Evolutionary conservation across 1,139 yeast genomes (phyloP), one percentile per base, ranked within the genome.

Genomic region (Pichia sp.): DNA sequence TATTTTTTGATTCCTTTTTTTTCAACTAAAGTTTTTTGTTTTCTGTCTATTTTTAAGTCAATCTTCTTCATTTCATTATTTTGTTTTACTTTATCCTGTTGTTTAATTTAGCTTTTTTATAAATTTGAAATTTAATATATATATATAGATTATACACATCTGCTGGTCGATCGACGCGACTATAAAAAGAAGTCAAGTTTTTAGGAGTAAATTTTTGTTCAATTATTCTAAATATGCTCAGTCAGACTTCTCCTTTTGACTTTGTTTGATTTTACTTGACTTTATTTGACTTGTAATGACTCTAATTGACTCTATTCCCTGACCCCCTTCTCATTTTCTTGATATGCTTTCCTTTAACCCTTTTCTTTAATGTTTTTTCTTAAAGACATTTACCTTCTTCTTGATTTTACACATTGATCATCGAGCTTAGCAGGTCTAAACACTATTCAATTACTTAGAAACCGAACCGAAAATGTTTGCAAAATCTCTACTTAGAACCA

Each of bases 401-500:
- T n/a, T n/a, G n/a, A n/a, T n/a, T n/a, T n/a, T n/a, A n/a, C n/a
- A n/a, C n/a, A n/a, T n/a, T n/a, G n/a, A n/a, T n/a, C n/a, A n/a
- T n/a, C n/a, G n/a, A n/a, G n/a, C n/a, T n/a, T n/a, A 31, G 33
- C 33, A 5, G 26, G 35, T 12, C 35, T 32, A 32, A 23, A 22
- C n/a, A 22, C n/a, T 22, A 32, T 10, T n/a, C 23, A 30, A 30
- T 23, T 32, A 11, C 6, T 22, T 8, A 16, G n/a, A 16, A 24
- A 27, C 5, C 16, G 23, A n/a, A n/a, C n/a, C n/a, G n/a, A 37
- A 6, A 24, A 39, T 41, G 43, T 41, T 41, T 30, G 26, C 43
- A 23, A 49, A 47, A 49, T 31, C 44, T 30, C 5, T 41, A 23
- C 11, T 42, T n/a, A 42, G 35, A 40, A 37, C 22, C 33, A 39